phyloP scores from a whole-genome alignment of 176 grass and related monocot species.

The Triticum turgidum region DNA sequence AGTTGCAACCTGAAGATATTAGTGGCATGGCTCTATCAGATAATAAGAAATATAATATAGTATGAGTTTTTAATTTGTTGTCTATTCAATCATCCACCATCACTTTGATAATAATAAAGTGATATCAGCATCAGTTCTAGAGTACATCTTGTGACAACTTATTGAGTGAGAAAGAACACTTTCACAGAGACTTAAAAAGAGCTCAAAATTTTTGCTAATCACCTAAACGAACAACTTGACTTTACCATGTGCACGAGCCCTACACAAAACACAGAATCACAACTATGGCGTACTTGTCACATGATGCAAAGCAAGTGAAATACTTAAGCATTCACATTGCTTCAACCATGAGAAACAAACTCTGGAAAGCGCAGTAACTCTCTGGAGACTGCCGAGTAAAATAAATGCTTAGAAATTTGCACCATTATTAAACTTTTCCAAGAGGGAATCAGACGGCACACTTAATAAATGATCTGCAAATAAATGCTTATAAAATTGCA shows the following conservation, averaged over 20 bases:
- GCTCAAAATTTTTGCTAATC: too few relatives aligned
- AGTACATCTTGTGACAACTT: not conserved
- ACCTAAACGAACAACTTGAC: too few relatives aligned
- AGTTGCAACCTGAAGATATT: constrained; percentile 63
- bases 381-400: not conserved
- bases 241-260: not conserved
- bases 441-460: not conserved
- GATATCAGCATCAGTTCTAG: not conserved
- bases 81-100: constrained; percentile 6
- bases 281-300: not conserved
- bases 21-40: constrained; percentile 20
- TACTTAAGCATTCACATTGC: constrained; percentile 1
- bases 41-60: not conserved
- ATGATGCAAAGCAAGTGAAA: not conserved
- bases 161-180: not conserved
- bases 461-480: not conserved
- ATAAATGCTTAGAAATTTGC: not conserved
- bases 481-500: not conserved
- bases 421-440: not conserved
- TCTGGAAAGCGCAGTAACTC: not conserved
- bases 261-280: not conserved
- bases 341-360: not conserved
- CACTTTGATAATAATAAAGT: not conserved
- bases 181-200: too few relatives aligned
- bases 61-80: not conserved